phyloP scores from a whole-genome alignment of 2,329 filamentous ascomycete species.

The Pseudocercospora eumusae region DNA sequence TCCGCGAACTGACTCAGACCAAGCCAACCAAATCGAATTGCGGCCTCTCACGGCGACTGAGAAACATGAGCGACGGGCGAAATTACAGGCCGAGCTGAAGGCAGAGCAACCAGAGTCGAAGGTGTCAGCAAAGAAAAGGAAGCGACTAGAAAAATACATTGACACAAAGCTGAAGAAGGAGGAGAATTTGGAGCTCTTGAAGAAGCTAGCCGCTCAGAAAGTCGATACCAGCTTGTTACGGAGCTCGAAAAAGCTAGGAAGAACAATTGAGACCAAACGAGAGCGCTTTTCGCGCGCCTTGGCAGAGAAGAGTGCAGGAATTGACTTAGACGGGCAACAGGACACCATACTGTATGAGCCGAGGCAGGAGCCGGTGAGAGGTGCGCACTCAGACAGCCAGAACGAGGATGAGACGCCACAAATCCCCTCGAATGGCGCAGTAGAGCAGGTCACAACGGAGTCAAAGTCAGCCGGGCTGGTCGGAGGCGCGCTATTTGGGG shows the following conservation, averaged over 20 bases:
- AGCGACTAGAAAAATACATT: constrained; percentile 69
- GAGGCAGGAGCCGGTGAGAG: constrained; percentile 10
- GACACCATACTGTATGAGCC: constrained; percentile 58
- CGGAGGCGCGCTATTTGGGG: constrained; percentile 54
- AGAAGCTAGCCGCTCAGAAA: constrained; percentile 75
- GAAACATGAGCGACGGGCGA: constrained; percentile 55
- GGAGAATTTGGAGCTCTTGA: constrained; percentile 80
- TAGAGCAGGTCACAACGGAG: background rate
- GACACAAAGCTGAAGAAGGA: constrained; percentile 94
- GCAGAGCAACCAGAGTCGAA: constrained; percentile 57
- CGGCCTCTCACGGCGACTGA: constrained; percentile 54
- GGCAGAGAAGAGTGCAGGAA: constrained; percentile 65
- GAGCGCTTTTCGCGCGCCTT: constrained; percentile 66
- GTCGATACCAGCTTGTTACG: constrained; percentile 79
- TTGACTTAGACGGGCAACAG: constrained; percentile 55
- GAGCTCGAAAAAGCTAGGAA: constrained; percentile 76
- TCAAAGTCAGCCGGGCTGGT: background rate
- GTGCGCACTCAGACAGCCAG: constrained; percentile 12
- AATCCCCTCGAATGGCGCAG: background rate
- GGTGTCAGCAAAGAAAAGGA: constrained; percentile 65
- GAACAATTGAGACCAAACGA: constrained; percentile 68
- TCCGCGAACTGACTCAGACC: constrained; percentile 31
- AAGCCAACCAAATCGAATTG: constrained; percentile 58
- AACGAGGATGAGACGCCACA: constrained; percentile 2
- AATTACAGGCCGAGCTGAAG: constrained; percentile 57